These are phyloP conservation scores for Arachis hypogaea DNA, from an alignment of 306 rosid genomes.

Conservation along the genomic window DNA sequence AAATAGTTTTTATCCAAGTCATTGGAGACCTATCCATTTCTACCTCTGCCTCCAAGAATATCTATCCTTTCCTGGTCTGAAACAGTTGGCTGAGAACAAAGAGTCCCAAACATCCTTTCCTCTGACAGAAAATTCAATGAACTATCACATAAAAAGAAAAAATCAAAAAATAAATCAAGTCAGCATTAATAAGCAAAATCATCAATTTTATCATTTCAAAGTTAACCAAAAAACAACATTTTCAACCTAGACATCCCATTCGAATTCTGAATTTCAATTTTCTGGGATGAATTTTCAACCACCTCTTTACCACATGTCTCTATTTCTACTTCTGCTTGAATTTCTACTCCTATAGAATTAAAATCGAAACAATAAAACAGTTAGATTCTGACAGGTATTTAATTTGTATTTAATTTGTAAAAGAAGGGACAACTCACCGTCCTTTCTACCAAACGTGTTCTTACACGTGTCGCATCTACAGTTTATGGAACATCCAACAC, in stretches of 20 bases:
- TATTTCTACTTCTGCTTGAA: constrained; percentile 67
- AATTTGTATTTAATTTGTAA: neutral
- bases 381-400: constrained; percentile 2
- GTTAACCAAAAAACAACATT: constrained; percentile 26
- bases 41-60: constrained; percentile 37
- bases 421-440: constrained; percentile 57
- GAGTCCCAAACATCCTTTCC: no score
- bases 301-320: constrained; percentile 54
- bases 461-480: constrained; percentile 96
- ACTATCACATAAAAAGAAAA: constrained; percentile 40
- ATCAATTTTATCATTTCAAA: constrained; percentile 6
- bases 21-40: constrained; percentile 54
- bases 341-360: constrained; percentile 49
- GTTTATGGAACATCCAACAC: constrained; percentile 87
- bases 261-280: constrained; percentile 52
- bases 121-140: constrained; percentile 43
- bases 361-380: constrained; percentile 53
- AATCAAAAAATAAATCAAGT: neutral
- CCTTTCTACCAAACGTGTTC: constrained; percentile 82
- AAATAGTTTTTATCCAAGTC: constrained; percentile 61
- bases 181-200: neutral
- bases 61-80: constrained; percentile 66
- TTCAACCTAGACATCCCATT: constrained; percentile 71
- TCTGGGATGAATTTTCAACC: constrained; percentile 52
- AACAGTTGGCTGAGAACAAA: neutral